A percentile compares a stretch with the other conserved stretches of the same genome.
Evolutionary conservation across 2,329 filamentous ascomycete species (phyloP).

Genomic region (Lasiodiplodia hormozganensis): DNA sequence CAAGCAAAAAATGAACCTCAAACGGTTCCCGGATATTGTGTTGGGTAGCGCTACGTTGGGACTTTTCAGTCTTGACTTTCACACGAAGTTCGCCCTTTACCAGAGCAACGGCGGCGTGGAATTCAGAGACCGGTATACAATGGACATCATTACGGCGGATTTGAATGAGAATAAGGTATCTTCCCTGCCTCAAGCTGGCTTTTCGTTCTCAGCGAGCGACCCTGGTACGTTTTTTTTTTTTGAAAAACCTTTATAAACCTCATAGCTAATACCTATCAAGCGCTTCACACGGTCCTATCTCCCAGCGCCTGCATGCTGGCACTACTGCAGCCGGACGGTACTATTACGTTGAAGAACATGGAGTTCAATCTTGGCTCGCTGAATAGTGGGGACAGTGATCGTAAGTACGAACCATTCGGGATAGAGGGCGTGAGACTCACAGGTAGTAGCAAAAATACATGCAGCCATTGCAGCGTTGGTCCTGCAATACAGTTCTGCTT

Average conservation of each 20-base stretch:
- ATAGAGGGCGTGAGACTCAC: neutral
- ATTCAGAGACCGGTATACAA: constrained; percentile 76
- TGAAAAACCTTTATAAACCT: too few relatives aligned
- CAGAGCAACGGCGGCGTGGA: constrained; percentile 84
- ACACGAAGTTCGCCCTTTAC: constrained; percentile 73
- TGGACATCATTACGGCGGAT: constrained; percentile 71
- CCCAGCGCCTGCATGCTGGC: constrained; percentile 57
- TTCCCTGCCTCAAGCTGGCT: constrained; percentile 78
- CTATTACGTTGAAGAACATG: constrained; percentile 50
- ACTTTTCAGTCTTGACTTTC: constrained; percentile 71
- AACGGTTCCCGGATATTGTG: constrained; percentile 70
- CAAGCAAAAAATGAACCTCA: constrained; percentile 49
- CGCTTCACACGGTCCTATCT: constrained; percentile 54
- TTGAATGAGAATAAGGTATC: constrained; percentile 70
- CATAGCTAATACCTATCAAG: constrained; percentile 26
- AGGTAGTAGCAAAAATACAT: constrained; percentile 26
- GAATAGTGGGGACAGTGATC: constrained; percentile 30
- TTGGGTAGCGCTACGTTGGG: constrained; percentile 75
- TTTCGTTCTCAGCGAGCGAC: constrained; percentile 70
- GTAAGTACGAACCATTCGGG: constrained; percentile 19
- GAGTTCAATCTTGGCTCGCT: constrained; percentile 47
- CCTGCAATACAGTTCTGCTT: constrained; percentile 51
- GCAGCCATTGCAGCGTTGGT: constrained; percentile 51
- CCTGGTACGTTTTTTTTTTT: constrained; percentile 60
- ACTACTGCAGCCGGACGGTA: constrained; percentile 52